Evolutionary conservation across 2,329 filamentous ascomycete species (phyloP), one percentile per base, ranked within the genome.

Genomic region (Mycosphaerella sp.): DNA sequence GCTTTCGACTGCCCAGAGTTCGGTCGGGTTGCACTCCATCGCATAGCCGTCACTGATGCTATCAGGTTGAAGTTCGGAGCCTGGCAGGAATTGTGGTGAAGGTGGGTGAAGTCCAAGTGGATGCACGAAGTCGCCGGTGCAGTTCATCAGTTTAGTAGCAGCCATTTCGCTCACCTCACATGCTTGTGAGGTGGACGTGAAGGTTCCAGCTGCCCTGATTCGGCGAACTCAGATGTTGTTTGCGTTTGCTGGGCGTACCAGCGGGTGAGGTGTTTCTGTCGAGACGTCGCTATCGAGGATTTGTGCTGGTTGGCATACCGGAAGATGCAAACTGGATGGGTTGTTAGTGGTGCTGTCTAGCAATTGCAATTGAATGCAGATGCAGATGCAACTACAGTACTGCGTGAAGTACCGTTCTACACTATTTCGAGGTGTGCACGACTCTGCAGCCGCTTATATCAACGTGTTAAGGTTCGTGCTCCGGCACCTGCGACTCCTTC

Each of bases 1-100:
- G 43, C 56, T 59, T 14, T 46, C 47, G 17, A 53, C 34, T 11
- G 54, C 52, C 57, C 57, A 59, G 21, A 26, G 41, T 32, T 51
- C 41, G 31, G 40, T 45, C 11, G 48, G 42, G 26, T 21, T 32
- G n/a, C 48, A 31, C 10, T 51, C 48, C 41, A 45, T 45, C 14
- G 48, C 21, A 29, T 51, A 51, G 48, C 48, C 45, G 48, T 51
- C 29, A 4, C 45, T 45, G 41, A 51, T 45, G 32, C 48, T 51
- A 23, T 51, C 48, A 14, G 45, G 21, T 31, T 41, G 48, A 43
- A 39, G 39, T 43, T 43, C 40, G 8, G 39, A 50, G n/a, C 21
- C 32, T 39, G 39, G 48, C n/a, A 9, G 23, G 3, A 42, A 14
- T 44, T 39, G 14, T 21, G 48, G 40, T 29, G 48, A 50, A 32